These are phyloP conservation scores for Endothia cerciana DNA, from an alignment of 2,329 filamentous ascomycete genomes.

Conservation along the genomic window DNA sequence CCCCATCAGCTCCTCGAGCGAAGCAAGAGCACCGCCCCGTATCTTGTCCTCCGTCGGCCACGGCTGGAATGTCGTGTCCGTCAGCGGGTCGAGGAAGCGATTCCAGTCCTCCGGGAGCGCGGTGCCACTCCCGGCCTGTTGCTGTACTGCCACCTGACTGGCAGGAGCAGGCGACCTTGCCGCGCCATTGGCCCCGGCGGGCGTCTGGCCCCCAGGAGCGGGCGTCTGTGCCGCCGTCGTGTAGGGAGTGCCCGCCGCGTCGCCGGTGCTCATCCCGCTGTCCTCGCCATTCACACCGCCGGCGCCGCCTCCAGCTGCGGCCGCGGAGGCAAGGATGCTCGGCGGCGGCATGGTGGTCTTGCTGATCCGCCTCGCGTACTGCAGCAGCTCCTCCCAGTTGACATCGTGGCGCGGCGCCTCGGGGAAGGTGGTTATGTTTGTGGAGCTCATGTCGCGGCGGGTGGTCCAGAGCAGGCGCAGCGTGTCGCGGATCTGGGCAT, in stretches of 20 bases:
- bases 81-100: conserved; percentile 58
- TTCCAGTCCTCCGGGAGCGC: conserved; percentile 54
- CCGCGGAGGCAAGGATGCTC: conserved; percentile 22
- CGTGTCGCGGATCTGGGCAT: conserved; percentile 73
- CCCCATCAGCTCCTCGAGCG: conserved; percentile 64
- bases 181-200: conserved; percentile 30
- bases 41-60: conserved; percentile 78
- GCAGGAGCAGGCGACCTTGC: conserved; percentile 21
- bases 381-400: conserved; percentile 73
- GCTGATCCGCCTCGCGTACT: conserved; percentile 78
- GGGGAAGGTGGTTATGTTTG: conserved; percentile 61
- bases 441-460: conserved; percentile 71
- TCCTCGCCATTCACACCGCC: conserved; percentile 35
- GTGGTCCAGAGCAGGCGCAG: conserved; percentile 71
- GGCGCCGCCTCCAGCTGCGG: conserved; percentile 35
- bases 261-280: conserved; percentile 37
- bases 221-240: conserved; percentile 34
- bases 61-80: conserved; percentile 68
- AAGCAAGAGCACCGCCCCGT: conserved; percentile 67
- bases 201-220: conserved; percentile 29
- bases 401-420: conserved; percentile 58
- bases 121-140: conserved; percentile 35
- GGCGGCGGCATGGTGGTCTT: conserved; percentile 74
- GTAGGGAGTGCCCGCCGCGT: conserved; percentile 29
- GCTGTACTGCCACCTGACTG: conserved; percentile 22